Evolutionary conservation across 208 protist genomes (phyloP), one percentile per base, ranked within the genome.

Genomic region (Vickermania spadyakhi): DNA sequence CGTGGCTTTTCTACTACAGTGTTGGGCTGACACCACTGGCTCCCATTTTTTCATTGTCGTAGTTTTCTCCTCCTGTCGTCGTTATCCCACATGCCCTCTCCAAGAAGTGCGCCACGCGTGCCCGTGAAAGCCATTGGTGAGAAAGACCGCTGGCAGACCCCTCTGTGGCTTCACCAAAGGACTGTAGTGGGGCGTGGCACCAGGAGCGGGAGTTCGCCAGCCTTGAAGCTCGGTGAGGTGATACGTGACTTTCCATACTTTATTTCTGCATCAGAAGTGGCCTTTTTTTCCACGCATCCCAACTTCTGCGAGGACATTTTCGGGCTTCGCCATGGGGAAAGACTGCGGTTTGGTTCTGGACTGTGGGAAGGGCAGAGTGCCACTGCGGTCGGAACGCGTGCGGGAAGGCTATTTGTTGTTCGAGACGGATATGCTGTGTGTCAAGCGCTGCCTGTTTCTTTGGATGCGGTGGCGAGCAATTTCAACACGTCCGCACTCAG

Each of bases 171-270:
- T n/a, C n/a, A n/a, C n/a, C n/a, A n/a, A n/a, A n/a, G n/a, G n/a
- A n/a, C n/a, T n/a, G n/a, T n/a, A n/a, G n/a, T n/a, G n/a, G n/a
- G n/a, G n/a, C n/a, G n/a, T 49, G 22, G 26, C 25, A 36, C 1
- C 1, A 62, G 49, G 26, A 27, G 41, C 5, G 13, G 21, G 0
- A 28, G 45, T n/a, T 23, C 75, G 28, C 2, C 42, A 2, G 52
- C 42, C 5, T 70, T 85, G 22, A 42, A 45, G 5, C 72, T 73
- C 0, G 82, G 86, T 28, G 81, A 82, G 23, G 62, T 84, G 7
- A 23, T 94, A 11, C 81, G 87, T 1, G 84, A 89, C 49, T 55
- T 86, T 22, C 73, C 87, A 25, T 94, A 84, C 60, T 78, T 77
- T 68, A 66, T 72, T 0, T 63, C 77, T 28, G 56, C 65, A 1